Percentiles rank a stretch among this genome's conserved stretches.
phyloP scores from a whole-genome alignment of 164 flowering plant genomes.

The Magnolia officinalis region DNA sequence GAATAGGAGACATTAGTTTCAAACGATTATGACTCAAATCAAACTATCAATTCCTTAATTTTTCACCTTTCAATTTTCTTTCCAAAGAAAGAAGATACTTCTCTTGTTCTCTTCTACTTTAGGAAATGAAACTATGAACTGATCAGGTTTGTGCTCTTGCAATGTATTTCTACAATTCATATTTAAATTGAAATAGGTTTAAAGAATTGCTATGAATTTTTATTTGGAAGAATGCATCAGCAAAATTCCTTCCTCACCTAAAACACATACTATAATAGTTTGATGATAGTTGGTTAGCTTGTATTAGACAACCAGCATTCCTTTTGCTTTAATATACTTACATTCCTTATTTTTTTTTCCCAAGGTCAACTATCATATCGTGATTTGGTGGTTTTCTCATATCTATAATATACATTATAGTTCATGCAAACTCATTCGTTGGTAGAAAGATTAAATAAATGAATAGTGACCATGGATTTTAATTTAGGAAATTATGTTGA shows the following conservation, averaged over 20 bases:
- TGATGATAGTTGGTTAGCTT: neutral
- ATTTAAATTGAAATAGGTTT: neutral
- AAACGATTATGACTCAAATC: neutral
- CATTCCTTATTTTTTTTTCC: neutral
- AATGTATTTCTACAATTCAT: neutral
- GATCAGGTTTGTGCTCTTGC: neutral
- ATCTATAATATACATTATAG: slow-evolving; percentile 1
- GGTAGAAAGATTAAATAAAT: neutral
- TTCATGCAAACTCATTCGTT: slow-evolving; percentile 1
- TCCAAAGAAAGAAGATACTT: neutral
- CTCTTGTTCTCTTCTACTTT: neutral
- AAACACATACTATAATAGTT: neutral
- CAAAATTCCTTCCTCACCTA: slow-evolving; percentile 7
- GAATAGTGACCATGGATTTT: neutral
- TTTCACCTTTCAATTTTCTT: neutral
- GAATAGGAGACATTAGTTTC: neutral
- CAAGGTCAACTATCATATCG: slow-evolving; percentile 7
- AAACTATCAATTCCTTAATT: neutral
- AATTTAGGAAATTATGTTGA: neutral
- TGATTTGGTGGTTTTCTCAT: neutral
- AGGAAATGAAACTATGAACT: neutral
- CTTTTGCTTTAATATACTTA: neutral
- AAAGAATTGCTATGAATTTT: neutral
- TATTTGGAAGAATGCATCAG: neutral
- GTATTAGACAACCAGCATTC: slow-evolving; percentile 17